Evolutionary conservation across 1,284 basidiomycete genomes (phyloP), one percentile per base, ranked within the genome.

Genomic region (Ceratobasidium sp.): DNA sequence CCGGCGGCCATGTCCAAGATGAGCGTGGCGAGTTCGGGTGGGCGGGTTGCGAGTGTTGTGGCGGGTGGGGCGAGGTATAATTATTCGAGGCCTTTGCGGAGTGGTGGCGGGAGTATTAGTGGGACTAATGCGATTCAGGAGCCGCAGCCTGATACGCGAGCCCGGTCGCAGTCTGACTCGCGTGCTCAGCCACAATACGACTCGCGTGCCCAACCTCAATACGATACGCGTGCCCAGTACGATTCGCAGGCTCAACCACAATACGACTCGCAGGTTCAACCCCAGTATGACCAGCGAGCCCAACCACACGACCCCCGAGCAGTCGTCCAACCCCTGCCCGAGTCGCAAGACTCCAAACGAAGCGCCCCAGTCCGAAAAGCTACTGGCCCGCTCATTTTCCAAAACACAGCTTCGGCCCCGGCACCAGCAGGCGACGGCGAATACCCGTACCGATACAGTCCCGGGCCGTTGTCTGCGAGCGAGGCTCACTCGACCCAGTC

Each of bases 301-400:
- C 38, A 40, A 17, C 17, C 8, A 40, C 8, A 17, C 38, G 38
- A 40, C 8, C 38, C 8, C n/a, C n/a, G n/a, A n/a, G n/a, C n/a
- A n/a, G n/a, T n/a, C n/a, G n/a, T n/a, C n/a, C n/a, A n/a, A n/a
- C n/a, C n/a, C n/a, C n/a, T n/a, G n/a, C n/a, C n/a, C n/a, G n/a
- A n/a, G n/a, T n/a, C n/a, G n/a, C n/a, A n/a, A n/a, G 38, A 40
- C 45, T 47, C 8, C 10, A 6, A 10, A 10, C 20, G 64, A 34
- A 67, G 40, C 50, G 55, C 38, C 34, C 64, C 64, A 15, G 10
- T 67, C 17, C 42, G 64, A 47, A 38, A 67, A 31, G 64, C 31
- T 3, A 67, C 64, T 31, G 64, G 64, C 1, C 64, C 64, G 22
- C 47, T 67, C 27, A 67, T 67, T 27, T 67, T 67, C n/a, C 50